Conservation (phyloP, 2,329 filamentous ascomycete genomes). For the Ceratocystis variospora region DNA sequence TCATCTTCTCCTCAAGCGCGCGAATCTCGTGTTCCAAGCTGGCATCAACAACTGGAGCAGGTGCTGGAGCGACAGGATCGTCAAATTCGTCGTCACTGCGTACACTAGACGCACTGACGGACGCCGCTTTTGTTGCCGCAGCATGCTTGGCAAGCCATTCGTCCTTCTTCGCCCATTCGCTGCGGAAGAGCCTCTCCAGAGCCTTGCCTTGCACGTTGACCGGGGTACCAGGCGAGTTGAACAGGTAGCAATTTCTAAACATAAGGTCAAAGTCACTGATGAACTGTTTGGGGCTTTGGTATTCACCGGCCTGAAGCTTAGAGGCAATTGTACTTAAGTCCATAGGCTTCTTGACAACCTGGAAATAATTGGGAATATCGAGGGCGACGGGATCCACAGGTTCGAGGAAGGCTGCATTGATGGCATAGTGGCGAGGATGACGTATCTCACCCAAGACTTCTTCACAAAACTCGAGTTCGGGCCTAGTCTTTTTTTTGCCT, state of each 20-base stretch:
- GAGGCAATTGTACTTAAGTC: conserved; percentile 69
- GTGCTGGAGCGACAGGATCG: conserved; percentile 38
- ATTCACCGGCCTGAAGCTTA: conserved; percentile 66
- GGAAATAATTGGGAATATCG: conserved; percentile 86
- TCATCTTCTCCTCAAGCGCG: conserved; percentile 37
- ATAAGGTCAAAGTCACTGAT: conserved; percentile 72
- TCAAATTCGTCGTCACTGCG: conserved; percentile 56
- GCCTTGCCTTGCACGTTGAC: conserved; percentile 59
- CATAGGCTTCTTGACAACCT: conserved; percentile 94
- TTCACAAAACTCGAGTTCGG: conserved; percentile 82
- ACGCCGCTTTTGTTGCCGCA: conserved; percentile 37
- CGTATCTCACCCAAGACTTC: conserved; percentile 65
- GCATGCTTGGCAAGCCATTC: conserved; percentile 68
- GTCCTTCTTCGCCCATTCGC: conserved; percentile 63
- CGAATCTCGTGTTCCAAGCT: conserved; percentile 36
- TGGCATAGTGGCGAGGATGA: conserved; percentile 53
- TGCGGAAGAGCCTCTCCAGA: conserved; percentile 61
- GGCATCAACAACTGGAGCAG: conserved; percentile 28
- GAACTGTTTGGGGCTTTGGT: conserved; percentile 71
- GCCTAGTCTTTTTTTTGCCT: conserved; percentile 80
- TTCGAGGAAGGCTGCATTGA: conserved; percentile 62
- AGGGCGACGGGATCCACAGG: conserved; percentile 89
- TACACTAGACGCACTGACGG: conserved; percentile 48
- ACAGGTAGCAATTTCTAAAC: conserved; percentile 79
- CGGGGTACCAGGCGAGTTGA: conserved; percentile 63